Percentiles rank a stretch among this genome's conserved stretches.
These are phyloP conservation scores for Allantophomopsis lycopodina DNA, from an alignment of 2,329 filamentous ascomycete genomes.

Conservation along the genomic window DNA sequence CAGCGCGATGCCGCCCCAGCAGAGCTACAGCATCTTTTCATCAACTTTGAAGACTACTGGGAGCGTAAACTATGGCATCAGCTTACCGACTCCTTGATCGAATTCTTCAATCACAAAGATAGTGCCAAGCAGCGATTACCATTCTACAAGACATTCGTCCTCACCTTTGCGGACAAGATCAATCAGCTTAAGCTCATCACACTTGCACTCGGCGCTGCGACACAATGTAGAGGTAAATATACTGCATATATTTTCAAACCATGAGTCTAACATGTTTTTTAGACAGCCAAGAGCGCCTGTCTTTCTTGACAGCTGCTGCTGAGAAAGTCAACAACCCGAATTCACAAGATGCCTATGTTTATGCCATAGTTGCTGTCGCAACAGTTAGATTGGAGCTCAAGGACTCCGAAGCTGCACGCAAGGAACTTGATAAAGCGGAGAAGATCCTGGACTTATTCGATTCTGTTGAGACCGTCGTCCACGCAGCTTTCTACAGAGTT, in stretches of 20 bases:
- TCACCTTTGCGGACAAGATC: slow-evolving; percentile 96
- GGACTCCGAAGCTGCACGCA: slow-evolving; percentile 70
- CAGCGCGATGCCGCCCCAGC: slow-evolving; percentile 81
- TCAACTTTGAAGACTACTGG: slow-evolving; percentile 93
- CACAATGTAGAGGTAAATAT: slow-evolving; percentile 60
- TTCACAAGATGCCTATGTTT: slow-evolving; percentile 92
- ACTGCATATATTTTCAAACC: not conserved
- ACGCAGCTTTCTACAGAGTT: slow-evolving; percentile 90
- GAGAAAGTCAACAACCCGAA: slow-evolving; percentile 83
- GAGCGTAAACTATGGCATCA: slow-evolving; percentile 99
- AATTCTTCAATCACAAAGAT: slow-evolving; percentile 73
- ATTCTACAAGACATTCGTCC: slow-evolving; percentile 89
- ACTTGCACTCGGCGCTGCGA: slow-evolving; percentile 74
- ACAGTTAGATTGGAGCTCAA: slow-evolving; percentile 71
- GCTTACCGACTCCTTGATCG: slow-evolving; percentile 76
- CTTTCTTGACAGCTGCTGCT: slow-evolving; percentile 71
- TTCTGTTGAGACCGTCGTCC: slow-evolving; percentile 87
- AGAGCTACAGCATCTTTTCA: slow-evolving; percentile 74
- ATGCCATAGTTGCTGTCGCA: slow-evolving; percentile 81
- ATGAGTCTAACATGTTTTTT: slow-evolving; percentile 3
- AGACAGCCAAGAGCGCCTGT: slow-evolving; percentile 80
- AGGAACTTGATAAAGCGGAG: slow-evolving; percentile 79
- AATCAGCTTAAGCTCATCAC: slow-evolving; percentile 96
- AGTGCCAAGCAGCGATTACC: slow-evolving; percentile 75
- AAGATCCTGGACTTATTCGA: slow-evolving; percentile 83